Percentiles rank a stretch among this genome's conserved stretches.
Evolutionary conservation across 805 yeast genomes (phyloP).

Genomic region (Candida cerambycidarum): DNA sequence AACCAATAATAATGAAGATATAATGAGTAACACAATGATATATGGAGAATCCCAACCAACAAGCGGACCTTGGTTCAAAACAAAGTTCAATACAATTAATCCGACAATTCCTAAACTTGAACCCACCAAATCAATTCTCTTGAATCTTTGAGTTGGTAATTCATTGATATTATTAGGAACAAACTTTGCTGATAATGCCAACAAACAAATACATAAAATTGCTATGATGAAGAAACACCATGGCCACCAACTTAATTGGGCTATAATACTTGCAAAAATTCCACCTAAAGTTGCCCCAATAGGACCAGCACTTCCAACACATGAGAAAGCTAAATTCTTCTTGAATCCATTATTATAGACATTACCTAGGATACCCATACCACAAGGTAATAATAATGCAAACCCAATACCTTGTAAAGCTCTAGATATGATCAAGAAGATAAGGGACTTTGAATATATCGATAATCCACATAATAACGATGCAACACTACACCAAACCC

Average conservation of each 20-base stretch:
- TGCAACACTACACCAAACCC: slow-evolving; percentile 57
- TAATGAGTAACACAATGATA: slow-evolving; percentile 53
- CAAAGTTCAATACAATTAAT: slow-evolving; percentile 61
- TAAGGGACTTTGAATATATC: slow-evolving; percentile 46
- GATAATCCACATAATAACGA: slow-evolving; percentile 60
- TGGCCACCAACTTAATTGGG: slow-evolving; percentile 54
- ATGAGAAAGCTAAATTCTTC: slow-evolving; percentile 55
- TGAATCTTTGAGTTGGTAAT: slow-evolving; percentile 10
- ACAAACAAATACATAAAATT: slow-evolving; percentile 33
- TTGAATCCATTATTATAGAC: slow-evolving; percentile 42
- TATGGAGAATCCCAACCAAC: slow-evolving; percentile 67
- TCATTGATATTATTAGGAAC: slow-evolving; percentile 11
- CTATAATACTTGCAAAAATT: slow-evolving; percentile 48
- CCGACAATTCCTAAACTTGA: slow-evolving; percentile 57
- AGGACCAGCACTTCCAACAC: slow-evolving; percentile 64
- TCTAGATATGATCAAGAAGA: slow-evolving; percentile 53
- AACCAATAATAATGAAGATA: slow-evolving; percentile 44
- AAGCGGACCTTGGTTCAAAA: slow-evolving; percentile 74
- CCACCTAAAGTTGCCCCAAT: slow-evolving; percentile 59
- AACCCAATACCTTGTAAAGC: slow-evolving; percentile 68
- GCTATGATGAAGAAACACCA: slow-evolving; percentile 56
- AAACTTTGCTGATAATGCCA: slow-evolving; percentile 2
- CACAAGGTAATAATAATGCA: slow-evolving; percentile 59
- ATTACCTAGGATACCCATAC: slow-evolving; percentile 53
- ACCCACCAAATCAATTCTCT: slow-evolving; percentile 24